Base-by-base conservation (phyloP, 2,329 filamentous ascomycete genomes). In the Chrysoporthe deuterocubensis region DNA sequence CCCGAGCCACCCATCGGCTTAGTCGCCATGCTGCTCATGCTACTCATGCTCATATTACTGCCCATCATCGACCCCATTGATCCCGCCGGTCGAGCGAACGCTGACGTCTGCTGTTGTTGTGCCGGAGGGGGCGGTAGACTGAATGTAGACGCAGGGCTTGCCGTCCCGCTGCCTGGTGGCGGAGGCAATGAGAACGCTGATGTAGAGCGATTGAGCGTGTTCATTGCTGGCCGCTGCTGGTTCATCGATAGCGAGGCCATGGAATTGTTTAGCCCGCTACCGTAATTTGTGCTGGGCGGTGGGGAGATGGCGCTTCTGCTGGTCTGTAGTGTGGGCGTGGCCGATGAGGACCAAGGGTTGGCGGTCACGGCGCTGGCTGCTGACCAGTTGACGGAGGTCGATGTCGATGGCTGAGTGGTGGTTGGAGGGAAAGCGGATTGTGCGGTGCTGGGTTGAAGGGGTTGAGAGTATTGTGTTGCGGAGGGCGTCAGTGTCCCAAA, bases 391-490 rank as follows among this genome's bases (percentile, higher is more conserved):
- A 87, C 79, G 18, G 82, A 81, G 0, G 82, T 78, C 6, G 77
- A 73, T 3, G 73, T 54, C 14, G 70, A 57, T 9, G 63, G 71
- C 54, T 69, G 71, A 34, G 34, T n/a, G n/a, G 37, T 14, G 21
- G 75, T 73, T 57, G 72, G 73, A 16, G 69, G 75, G 71, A 70
- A 70, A 37, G 68, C 71, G 66, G 61, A 70, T 63, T 75, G 73
- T 21, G 72, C 70, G 8, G 74, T 59, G 26, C 76, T 76, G 1
- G 85, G 84, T 65, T 85, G 85, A 42, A 89, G 76, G 0, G 88
- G 88, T 69, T 89, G 83, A 2, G 88, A 89, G 74, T 84, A 90
- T 75, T 91, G 88, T 1, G 88, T 90, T 16, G 84, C 80, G 3
- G 85, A 84, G 0, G 88, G 88, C 1, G 84, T 83, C 69, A 90